Evolutionary conservation across 1,139 yeast species (phyloP), one percentile per base, ranked within the genome.

Genomic region (Pichia sp.): DNA sequence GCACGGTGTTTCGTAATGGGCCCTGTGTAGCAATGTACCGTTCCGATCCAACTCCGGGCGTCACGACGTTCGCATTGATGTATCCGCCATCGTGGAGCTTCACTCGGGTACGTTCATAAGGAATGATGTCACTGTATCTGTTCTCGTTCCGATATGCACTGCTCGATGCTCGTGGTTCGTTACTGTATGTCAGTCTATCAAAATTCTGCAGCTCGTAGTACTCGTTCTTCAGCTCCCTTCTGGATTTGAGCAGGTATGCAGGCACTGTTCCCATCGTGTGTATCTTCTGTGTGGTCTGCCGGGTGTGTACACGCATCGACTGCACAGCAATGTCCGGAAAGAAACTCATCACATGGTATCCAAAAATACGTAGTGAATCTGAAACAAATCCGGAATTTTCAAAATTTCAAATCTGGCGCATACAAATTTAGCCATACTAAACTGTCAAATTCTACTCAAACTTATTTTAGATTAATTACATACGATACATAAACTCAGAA

Each of bases 11-110:
- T 3, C 62, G 61, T 5, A 82, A 70, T 0, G 99, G 98, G 0
- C 97, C 91, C 60, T 83, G 88, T 1, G 83, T 71, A 1, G 85
- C 84, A 39, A 83, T 77, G 53, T 77, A 80, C 19, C 15, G 14
- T 28, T 54, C 58, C 47, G 17, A 40, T 37, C 47, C 34, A 22
- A 51, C 18, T 15, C 19, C 42, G 4, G 71, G 58, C 18, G 57
- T 58, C 15, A 77, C 61, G 52, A 67, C 59, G 10, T 76, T 73
- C 1, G 80, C 82, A 58, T 77, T 76, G 51, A 77, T 73, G 52
- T 76, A 77, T 57, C 56, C 63, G 18, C 35, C 44, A 2, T 22
- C 36, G 2, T 65, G 59, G 30, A 83, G 62, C 41, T 58, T 62
- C 3, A 82, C 82, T 24, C 87, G 65, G 41, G 76, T 79, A 42